Conservation (phyloP, 2,329 filamentous ascomycete genomes). For the Microsporum ferrugineum region DNA sequence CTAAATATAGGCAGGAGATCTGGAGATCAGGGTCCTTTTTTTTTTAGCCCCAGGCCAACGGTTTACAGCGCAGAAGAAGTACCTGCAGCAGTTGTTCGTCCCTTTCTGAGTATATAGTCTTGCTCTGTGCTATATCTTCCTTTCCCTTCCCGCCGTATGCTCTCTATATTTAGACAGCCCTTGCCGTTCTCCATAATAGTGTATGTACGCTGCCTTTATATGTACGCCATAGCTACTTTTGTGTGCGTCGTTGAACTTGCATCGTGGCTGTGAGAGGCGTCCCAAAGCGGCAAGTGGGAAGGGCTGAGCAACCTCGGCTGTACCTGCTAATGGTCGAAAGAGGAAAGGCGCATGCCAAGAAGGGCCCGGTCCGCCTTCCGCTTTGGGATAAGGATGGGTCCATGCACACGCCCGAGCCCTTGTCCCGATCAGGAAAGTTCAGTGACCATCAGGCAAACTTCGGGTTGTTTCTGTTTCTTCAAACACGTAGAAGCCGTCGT, state of each 20-base stretch:
- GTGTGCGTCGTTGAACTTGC: neutral
- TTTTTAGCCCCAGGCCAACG: slow-evolving; percentile 1
- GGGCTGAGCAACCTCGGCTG: slow-evolving; percentile 2
- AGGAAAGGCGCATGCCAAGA: neutral
- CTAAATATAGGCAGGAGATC: neutral
- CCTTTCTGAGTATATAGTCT: neutral
- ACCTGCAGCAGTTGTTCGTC: neutral
- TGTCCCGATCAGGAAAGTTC: neutral
- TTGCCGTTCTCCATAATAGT: neutral
- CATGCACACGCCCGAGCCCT: neutral
- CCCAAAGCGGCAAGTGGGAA: slow-evolving; percentile 3
- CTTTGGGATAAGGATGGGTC: neutral
- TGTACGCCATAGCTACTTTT: neutral
- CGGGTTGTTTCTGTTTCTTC: too few relatives aligned
- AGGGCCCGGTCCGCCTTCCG: slow-evolving; percentile 1
- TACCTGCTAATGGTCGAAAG: neutral
- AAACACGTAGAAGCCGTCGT: too few relatives aligned
- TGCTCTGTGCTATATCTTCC: neutral
- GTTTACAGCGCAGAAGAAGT: neutral
- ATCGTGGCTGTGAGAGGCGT: neutral
- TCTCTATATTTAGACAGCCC: neutral
- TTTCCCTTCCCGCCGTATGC: neutral
- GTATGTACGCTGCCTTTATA: neutral
- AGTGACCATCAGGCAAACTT: neutral
- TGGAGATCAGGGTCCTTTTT: neutral